These are phyloP conservation scores for Leccinum griseonigrum DNA, from an alignment of 1,284 basidiomycete genomes.

Conservation along the genomic window DNA sequence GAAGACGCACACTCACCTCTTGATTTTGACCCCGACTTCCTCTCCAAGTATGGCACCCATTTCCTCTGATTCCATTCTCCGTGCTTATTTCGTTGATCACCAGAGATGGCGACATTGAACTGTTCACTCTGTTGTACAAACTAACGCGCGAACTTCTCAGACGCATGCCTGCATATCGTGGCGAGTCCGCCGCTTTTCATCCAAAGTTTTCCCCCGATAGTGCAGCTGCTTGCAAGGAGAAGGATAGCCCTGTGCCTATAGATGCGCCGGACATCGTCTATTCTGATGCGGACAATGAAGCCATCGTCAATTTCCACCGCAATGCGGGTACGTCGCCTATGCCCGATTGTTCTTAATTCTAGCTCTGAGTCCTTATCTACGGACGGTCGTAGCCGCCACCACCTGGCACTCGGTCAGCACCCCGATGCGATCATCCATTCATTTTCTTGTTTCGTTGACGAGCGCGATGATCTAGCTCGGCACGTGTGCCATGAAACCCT, in stretches of 20 bases:
- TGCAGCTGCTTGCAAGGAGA: conserved; percentile 37
- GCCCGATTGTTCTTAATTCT: neutral
- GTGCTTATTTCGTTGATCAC: neutral
- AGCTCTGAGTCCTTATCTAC: neutral
- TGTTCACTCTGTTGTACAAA: conserved; percentile 19
- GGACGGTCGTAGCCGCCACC: conserved; percentile 36
- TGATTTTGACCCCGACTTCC: conserved; percentile 21
- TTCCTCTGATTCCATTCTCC: neutral
- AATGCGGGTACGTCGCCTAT: conserved; percentile 24
- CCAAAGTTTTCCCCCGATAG: conserved; percentile 50
- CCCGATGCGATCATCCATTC: neutral
- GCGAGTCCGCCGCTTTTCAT: conserved; percentile 45
- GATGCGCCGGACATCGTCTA: conserved; percentile 52
- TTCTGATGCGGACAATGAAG: conserved; percentile 53
- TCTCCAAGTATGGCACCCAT: conserved; percentile 7
- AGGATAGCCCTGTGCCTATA: conserved; percentile 38
- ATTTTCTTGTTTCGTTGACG: neutral
- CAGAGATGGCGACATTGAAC: conserved; percentile 15
- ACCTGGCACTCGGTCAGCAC: conserved; percentile 55
- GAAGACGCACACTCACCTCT: conserved; percentile 20
- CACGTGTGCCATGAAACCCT: conserved; percentile 30
- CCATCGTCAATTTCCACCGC: conserved; percentile 44
- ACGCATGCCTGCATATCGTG: conserved; percentile 54
- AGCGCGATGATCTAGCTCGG: conserved; percentile 17
- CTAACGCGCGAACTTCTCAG: conserved; percentile 33